Base-by-base conservation (phyloP, 345 rosid genomes). In the Ailanthus altissimus region DNA sequence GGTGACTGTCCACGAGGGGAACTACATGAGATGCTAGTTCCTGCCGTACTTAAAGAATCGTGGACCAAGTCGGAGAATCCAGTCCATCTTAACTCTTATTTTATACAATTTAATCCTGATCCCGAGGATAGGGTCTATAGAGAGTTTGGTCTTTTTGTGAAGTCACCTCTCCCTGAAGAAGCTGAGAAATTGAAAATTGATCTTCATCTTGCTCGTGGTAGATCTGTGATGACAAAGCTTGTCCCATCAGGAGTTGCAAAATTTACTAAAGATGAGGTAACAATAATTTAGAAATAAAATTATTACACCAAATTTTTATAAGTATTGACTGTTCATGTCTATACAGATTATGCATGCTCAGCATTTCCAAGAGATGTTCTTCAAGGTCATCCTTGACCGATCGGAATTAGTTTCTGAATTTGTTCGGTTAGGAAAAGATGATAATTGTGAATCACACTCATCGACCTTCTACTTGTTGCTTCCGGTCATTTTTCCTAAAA, bases 191-290 rank as follows among this genome's bases (percentile, higher is more conserved):
- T 95, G 90, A 85, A 90, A 65, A 72, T 91, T 16, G 95, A 93
- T 66, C 98, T 95, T 77, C 99, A 95, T 84, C 90, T 95, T 81
- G 93, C 95, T 76, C 90, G 72, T 75, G 88, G 93, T 75, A 89
- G 98, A 86, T 85, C 85, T 76, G 98, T 95, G 72, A 65, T 53
- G 81, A 85, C 92, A 66, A 88, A 82, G 83, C 85, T 95, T 83
- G 78, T 88, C 67, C 89, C 89, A 75, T 82, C 82, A 26, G 87
- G 88, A 42, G 61, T 72, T 49, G 68, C 73, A 64, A 61, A 72
- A 67, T 95, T 93, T 78, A 25, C 82, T 56, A 79, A 78, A 63
- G 84, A 86, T 68, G 91, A 91, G 98, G 99, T 91, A 80, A 74
- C 58, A 46, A 23, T 76, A 28, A 65, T 81, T 79, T 64, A 42